Conservation (phyloP, 495 filamentous ascomycete genomes). For the Penicillium nucicola region DNA sequence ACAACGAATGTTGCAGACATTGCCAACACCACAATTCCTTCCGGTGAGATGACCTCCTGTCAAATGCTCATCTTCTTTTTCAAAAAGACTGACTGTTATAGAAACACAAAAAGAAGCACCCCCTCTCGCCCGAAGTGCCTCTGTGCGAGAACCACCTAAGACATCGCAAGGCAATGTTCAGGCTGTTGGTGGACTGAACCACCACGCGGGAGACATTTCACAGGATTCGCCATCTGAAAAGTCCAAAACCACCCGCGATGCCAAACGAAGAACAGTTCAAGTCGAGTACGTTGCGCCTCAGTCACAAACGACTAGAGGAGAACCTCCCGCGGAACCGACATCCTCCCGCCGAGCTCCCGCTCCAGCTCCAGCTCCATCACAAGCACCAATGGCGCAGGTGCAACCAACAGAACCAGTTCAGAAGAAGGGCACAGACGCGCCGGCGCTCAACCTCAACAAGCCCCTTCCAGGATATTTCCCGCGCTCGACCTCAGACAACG, state of each 20-base stretch:
- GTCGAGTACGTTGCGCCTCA: conserved; percentile 96
- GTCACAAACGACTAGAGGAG: conserved; percentile 72
- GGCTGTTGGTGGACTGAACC: conserved; percentile 63
- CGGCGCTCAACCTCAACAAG: conserved; percentile 24
- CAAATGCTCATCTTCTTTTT: background rate
- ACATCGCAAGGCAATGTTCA: conserved; percentile 53
- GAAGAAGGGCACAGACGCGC: conserved; percentile 4
- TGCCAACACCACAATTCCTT: conserved; percentile 69
- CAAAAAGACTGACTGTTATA: conserved; percentile 8
- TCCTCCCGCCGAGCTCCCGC: conserved; percentile 17
- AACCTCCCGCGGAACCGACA: conserved; percentile 28
- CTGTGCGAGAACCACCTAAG: conserved; percentile 85
- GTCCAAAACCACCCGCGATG: conserved; percentile 66
- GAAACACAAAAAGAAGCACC: conserved; percentile 59
- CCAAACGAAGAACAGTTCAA: conserved; percentile 92
- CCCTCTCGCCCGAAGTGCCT: conserved; percentile 74
- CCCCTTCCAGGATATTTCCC: conserved; percentile 42
- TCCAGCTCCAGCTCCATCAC: conserved; percentile 16
- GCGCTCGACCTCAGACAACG: conserved; percentile 56
- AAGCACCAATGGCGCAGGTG: conserved; percentile 2
- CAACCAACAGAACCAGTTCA: conserved; percentile 8
- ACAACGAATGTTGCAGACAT: conserved; percentile 87
- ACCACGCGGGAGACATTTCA: conserved; percentile 76
- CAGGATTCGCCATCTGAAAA: conserved; percentile 60
- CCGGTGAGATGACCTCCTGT: conserved; percentile 45